Percentiles rank a stretch among this genome's conserved stretches.
These are phyloP conservation scores for Durotheca rogersii DNA, from an alignment of 495 filamentous ascomycete genomes.

Conservation along the genomic window DNA sequence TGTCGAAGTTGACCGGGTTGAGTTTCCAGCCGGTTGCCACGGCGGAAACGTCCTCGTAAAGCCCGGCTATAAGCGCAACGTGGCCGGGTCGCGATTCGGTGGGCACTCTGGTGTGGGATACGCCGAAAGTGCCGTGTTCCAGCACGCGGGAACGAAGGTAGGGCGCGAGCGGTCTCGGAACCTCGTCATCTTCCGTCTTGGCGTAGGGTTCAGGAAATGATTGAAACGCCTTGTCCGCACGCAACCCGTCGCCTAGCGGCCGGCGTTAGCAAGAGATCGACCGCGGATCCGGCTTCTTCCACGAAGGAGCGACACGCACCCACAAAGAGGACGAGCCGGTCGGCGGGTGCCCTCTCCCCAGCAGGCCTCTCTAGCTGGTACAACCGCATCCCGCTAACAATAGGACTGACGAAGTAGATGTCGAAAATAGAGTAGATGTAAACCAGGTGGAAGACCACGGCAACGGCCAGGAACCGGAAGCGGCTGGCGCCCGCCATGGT, in stretches of 20 bases:
- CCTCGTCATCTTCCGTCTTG: slow-evolving; percentile 54
- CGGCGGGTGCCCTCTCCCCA: slow-evolving; percentile 71
- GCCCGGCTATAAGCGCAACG: slow-evolving; percentile 93
- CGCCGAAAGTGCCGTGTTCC: slow-evolving; percentile 92
- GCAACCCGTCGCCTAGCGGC: slow-evolving; percentile 76
- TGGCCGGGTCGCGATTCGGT: slow-evolving; percentile 97
- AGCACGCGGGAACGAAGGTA: slow-evolving; percentile 89
- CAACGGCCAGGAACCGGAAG: slow-evolving; percentile 85
- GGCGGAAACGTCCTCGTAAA: slow-evolving; percentile 98
- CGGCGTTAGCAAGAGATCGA: slow-evolving; percentile 22
- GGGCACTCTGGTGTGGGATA: slow-evolving; percentile 96
- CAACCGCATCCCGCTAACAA: slow-evolving; percentile 91
- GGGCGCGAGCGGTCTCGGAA: slow-evolving; percentile 78
- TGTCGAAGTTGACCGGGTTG: slow-evolving; percentile 98
- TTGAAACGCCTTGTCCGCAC: slow-evolving; percentile 98
- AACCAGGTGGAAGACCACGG: slow-evolving; percentile 88
- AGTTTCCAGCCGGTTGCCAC: slow-evolving; percentile 98
- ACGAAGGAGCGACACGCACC: slow-evolving; percentile 53
- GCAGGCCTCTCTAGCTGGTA: slow-evolving; percentile 66
- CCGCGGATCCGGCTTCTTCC: not conserved
- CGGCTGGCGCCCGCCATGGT: slow-evolving; percentile 79
- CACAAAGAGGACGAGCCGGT: slow-evolving; percentile 90
- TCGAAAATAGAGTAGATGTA: slow-evolving; percentile 98
- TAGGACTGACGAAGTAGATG: slow-evolving; percentile 98
- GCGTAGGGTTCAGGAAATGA: slow-evolving; percentile 88